A percentile compares a stretch with the other conserved stretches of the same genome.
Evolutionary conservation across 805 yeast genomes (phyloP).

Genomic region (Lachancea mirantina): DNA sequence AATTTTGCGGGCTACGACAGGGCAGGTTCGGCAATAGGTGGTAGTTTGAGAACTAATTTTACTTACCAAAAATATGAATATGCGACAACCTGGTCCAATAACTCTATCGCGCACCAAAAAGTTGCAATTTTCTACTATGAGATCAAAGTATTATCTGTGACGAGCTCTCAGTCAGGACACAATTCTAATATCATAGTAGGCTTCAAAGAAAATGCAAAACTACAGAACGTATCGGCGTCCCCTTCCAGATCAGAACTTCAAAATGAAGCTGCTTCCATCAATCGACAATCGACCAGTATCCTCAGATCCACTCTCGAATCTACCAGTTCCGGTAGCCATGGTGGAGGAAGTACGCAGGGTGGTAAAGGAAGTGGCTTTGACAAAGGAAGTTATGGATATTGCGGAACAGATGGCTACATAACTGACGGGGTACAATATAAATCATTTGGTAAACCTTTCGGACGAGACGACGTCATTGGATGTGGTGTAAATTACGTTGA

Average conservation of each 20-base stretch:
- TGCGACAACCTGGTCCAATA: slow-evolving; percentile 27
- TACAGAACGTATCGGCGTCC: slow-evolving; percentile 4
- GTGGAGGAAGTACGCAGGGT: not conserved
- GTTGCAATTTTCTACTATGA: slow-evolving; percentile 28
- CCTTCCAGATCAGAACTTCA: slow-evolving; percentile 4
- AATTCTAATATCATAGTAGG: slow-evolving; percentile 27
- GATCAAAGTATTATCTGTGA: slow-evolving; percentile 20
- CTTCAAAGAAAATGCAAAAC: slow-evolving; percentile 14
- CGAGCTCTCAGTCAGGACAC: slow-evolving; percentile 22
- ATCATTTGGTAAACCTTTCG: slow-evolving; percentile 32
- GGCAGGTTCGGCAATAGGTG: slow-evolving; percentile 15
- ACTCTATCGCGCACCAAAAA: slow-evolving; percentile 16
- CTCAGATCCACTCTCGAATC: slow-evolving; percentile 8
- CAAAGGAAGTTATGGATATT: slow-evolving; percentile 24
- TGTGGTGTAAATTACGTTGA: slow-evolving; percentile 72
- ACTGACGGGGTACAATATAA: slow-evolving; percentile 18
- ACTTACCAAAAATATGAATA: slow-evolving; percentile 19
- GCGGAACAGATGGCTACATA: slow-evolving; percentile 27
- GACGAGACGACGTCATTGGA: slow-evolving; percentile 63
- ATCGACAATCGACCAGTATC: slow-evolving; percentile 9
- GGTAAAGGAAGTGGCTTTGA: slow-evolving; percentile 13
- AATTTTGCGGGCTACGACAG: slow-evolving; percentile 18
- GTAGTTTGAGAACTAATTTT: slow-evolving; percentile 18
- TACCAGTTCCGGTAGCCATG: slow-evolving; percentile 4
- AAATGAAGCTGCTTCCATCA: slow-evolving; percentile 5